Percentiles rank a stretch among this genome's conserved stretches.
phyloP scores from a whole-genome alignment of 768 basidiomycete species.

The Pleurotus tuoliensis region DNA sequence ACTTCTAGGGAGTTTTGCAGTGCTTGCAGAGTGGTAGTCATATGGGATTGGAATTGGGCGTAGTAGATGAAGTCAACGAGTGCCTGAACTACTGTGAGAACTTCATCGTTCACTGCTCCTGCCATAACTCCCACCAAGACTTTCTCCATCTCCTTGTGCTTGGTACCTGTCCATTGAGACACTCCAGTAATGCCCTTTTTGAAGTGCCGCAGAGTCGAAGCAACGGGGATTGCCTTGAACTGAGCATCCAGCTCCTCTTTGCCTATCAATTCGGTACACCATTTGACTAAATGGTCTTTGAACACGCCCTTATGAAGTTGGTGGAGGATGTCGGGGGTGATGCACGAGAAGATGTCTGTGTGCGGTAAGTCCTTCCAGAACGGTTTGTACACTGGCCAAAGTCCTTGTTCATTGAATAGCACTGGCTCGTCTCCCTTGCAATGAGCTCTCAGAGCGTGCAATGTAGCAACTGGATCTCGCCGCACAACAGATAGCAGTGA shows the following conservation, averaged over 20 bases:
- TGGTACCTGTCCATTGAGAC: constrained; percentile 33
- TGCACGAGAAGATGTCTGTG: constrained; percentile 29
- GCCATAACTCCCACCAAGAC: constrained; percentile 24
- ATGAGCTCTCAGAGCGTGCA: background rate
- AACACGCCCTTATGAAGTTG: constrained; percentile 46
- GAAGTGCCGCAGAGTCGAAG: constrained; percentile 29
- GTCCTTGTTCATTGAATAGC: background rate
- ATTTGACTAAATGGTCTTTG: constrained; percentile 32
- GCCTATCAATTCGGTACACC: constrained; percentile 21
- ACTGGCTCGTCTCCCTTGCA: background rate
- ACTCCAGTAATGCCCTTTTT: constrained; percentile 33
- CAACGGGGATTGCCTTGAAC: constrained; percentile 22
- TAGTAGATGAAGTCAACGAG: constrained; percentile 23
- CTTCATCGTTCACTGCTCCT: constrained; percentile 10
- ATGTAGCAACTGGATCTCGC: background rate
- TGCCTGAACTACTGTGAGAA: constrained; percentile 4
- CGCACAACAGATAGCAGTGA: no score
- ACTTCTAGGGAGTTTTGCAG: constrained; percentile 14
- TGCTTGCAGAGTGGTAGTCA: constrained; percentile 10
- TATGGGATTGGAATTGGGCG: constrained; percentile 11
- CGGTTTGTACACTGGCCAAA: constrained; percentile 16
- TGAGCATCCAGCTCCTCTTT: constrained; percentile 27
- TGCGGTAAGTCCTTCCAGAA: constrained; percentile 39
- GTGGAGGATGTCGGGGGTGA: constrained; percentile 40
- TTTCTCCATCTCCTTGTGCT: constrained; percentile 31